Base-by-base conservation (phyloP, 164 flowering plant species). In the Amborella trichopoda region DNA sequence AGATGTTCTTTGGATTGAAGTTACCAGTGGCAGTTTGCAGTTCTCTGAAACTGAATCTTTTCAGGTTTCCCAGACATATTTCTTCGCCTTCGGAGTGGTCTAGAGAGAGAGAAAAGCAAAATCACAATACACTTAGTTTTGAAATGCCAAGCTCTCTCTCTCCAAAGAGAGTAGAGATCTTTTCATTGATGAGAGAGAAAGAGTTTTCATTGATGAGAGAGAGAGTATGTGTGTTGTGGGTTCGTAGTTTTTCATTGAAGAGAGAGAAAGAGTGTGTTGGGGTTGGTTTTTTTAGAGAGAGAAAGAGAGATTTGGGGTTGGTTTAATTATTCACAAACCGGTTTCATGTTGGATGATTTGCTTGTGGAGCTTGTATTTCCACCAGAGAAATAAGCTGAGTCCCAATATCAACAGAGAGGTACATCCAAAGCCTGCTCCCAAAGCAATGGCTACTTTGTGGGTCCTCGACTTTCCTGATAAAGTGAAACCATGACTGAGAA, bases 11-110 rank as follows among this genome's bases (percentile, higher is more conserved):
- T 19, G 80, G 40, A 61, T 69, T 82, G 66, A 89, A 89, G 40
- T 65, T 65, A 46, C 85, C 76, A 4, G 97, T 89, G 1, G 97
- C 89, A n/a, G 40, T 37, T 54, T 82, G 90, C n/a, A 89, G 85
- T 62, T 85, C 90, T 34, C 69, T 72, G 46, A 89, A 55, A 18
- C 77, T 65, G 63, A 85, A 85, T 56, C 43, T 71, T 37, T 75
- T 68, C 0, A 85, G 73, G 51, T 89, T 89, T 1, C 95, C 97
- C 24, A 89, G 56, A 43, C 71, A 62, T 23, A 72, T 64, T 18
- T 69, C 81, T 44, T 74, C 82, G 45, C 81, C 95, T 68, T 72
- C 8, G 20, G 16, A 38, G 6, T 38, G 41, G 20, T 38, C 41
- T 38, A n/a, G 9, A 38, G 16, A 16, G 16, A 9, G 6, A 38